These are phyloP conservation scores for Yamadazyma tumulicola DNA, from an alignment of 805 yeast species.

Conservation along the genomic window DNA sequence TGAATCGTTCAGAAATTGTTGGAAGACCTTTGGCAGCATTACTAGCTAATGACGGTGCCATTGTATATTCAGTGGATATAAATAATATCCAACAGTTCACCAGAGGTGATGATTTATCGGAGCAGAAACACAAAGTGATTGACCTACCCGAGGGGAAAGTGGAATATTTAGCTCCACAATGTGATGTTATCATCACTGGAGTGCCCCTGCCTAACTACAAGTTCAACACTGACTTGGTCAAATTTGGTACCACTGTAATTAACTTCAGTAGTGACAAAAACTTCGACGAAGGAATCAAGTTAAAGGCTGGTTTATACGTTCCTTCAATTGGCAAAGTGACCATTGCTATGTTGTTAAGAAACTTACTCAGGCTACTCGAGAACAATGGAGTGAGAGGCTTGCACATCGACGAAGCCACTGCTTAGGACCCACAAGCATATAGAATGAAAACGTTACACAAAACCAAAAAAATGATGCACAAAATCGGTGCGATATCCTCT, in stretches of 20 bases:
- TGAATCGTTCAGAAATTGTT: constrained; percentile 93
- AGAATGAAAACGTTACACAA: too few species aligned
- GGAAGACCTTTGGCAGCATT: constrained; percentile 97
- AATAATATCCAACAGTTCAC: constrained; percentile 87
- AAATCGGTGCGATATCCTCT: too few species aligned
- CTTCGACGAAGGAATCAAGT: constrained; percentile 78
- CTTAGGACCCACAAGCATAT: too few species aligned
- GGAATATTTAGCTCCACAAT: constrained; percentile 62
- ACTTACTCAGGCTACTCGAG: constrained; percentile 74
- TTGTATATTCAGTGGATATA: constrained; percentile 87
- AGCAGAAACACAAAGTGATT: constrained; percentile 75
- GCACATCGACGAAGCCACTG: too few species aligned
- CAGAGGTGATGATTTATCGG: constrained; percentile 85
- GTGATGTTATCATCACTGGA: constrained; percentile 95
- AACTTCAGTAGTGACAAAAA: constrained; percentile 89
- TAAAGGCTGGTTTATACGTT: constrained; percentile 84
- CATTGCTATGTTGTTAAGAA: constrained; percentile 88
- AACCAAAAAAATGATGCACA: too few species aligned
- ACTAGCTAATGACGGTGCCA: constrained; percentile 96
- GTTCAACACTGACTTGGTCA: constrained; percentile 76
- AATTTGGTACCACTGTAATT: constrained; percentile 85
- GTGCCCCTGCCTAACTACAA: constrained; percentile 84
- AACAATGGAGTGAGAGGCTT: constrained; percentile 43
- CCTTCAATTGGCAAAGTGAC: constrained; percentile 97
- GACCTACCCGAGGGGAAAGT: constrained; percentile 51